Evolutionary conservation across 1,284 basidiomycete species (phyloP).

Genomic region (Cutaneotrichosporon spelunceum): DNA sequence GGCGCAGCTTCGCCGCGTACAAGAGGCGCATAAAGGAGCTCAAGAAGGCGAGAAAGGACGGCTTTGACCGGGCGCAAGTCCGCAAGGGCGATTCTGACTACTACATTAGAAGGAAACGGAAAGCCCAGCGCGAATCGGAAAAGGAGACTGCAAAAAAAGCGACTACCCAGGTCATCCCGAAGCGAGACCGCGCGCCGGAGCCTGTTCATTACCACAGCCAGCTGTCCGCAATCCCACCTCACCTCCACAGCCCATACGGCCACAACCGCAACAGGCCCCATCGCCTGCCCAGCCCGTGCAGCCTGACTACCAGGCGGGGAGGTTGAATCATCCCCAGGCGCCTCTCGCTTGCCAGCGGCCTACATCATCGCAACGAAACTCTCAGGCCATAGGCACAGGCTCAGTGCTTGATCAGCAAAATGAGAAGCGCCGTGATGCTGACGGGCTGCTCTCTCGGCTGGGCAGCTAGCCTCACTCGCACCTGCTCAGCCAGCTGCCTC

Average conservation of each 20-base stretch:
- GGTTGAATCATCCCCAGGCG: neutral
- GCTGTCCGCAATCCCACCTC: neutral
- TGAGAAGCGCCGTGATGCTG: neutral
- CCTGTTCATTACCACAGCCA: neutral
- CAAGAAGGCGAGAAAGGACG: constrained; percentile 21
- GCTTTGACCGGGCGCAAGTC: constrained; percentile 8
- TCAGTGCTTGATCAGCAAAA: neutral
- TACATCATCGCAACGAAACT: neutral
- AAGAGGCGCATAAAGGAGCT: constrained; percentile 19
- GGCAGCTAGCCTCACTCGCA: neutral
- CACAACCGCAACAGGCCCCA: neutral
- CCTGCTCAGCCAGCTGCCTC: neutral
- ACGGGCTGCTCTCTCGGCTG: neutral
- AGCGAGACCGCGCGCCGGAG: neutral
- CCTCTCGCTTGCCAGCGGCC: neutral
- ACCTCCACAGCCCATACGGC: neutral
- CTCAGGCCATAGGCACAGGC: neutral
- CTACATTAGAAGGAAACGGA: constrained; percentile 26
- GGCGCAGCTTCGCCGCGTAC: constrained; percentile 27
- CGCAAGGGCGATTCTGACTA: constrained; percentile 37
- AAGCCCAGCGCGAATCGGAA: neutral
- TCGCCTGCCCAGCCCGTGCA: neutral
- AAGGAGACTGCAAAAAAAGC: neutral
- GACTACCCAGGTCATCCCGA: neutral
- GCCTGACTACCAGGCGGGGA: neutral